Evolutionary conservation across 1,284 basidiomycete genomes (phyloP).

Genomic region (Cerrena zonata): DNA sequence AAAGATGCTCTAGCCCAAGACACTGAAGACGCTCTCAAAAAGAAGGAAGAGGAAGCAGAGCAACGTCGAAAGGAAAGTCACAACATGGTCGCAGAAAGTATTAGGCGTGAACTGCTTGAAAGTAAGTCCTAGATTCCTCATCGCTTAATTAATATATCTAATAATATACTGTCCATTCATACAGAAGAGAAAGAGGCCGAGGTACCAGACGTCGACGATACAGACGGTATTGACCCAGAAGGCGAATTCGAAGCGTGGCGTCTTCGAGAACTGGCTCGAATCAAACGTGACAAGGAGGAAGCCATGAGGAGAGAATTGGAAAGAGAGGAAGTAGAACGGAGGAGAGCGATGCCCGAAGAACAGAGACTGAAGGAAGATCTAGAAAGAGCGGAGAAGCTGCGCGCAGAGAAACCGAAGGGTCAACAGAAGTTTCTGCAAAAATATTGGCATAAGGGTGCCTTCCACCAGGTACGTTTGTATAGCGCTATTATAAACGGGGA

Average conservation of each 20-base stretch:
- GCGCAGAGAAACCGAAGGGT: slow-evolving; percentile 82
- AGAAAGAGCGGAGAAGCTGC: slow-evolving; percentile 73
- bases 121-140: slow-evolving; percentile 46
- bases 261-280: slow-evolving; percentile 82
- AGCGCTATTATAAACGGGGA: too few relatives aligned
- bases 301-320: slow-evolving; percentile 75
- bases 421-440: slow-evolving; percentile 92
- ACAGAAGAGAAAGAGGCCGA: slow-evolving; percentile 81
- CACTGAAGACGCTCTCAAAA: slow-evolving; percentile 60
- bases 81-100: slow-evolving; percentile 82
- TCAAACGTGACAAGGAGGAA: slow-evolving; percentile 87
- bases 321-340: slow-evolving; percentile 82
- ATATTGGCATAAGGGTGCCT: slow-evolving; percentile 99
- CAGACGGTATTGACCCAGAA: slow-evolving; percentile 86
- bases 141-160: background rate
- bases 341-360: slow-evolving; percentile 88
- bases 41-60: slow-evolving; percentile 63
- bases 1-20: slow-evolving; percentile 61
- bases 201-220: slow-evolving; percentile 87
- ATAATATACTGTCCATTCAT: slow-evolving; percentile 3
- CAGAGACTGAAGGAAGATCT: slow-evolving; percentile 86
- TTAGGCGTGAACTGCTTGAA: slow-evolving; percentile 76
- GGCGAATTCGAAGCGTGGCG: slow-evolving; percentile 96
- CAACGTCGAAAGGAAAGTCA: slow-evolving; percentile 77
- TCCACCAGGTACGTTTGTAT: slow-evolving; percentile 79